A percentile compares a stretch with the other conserved stretches of the same genome.
Conservation (phyloP, 345 rosid species). For the Nephelium lappaceum region DNA sequence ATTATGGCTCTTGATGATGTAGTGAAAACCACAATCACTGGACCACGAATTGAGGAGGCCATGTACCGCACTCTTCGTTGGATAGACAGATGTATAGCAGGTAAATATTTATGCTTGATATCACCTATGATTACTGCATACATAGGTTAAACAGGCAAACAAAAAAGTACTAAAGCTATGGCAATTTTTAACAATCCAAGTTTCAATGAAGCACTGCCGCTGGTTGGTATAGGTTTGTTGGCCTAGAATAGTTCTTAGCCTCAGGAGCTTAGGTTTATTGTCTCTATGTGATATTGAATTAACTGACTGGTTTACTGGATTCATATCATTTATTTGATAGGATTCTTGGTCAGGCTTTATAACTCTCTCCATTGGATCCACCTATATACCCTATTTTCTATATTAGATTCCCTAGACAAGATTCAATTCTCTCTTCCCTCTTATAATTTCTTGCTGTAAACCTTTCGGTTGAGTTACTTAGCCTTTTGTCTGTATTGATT, state of each 20-base stretch:
- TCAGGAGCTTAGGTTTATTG: conserved; percentile 11
- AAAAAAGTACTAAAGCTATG: neutral
- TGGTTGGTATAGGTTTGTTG: conserved; percentile 1
- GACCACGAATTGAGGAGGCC: conserved; percentile 84
- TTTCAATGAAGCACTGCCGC: conserved; percentile 16
- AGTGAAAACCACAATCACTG: conserved; percentile 76
- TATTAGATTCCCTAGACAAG: neutral
- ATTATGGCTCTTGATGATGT: conserved; percentile 94
- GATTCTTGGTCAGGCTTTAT: neutral
- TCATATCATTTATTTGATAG: neutral
- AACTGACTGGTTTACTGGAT: neutral
- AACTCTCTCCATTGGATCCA: neutral
- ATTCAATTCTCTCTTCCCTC: neutral
- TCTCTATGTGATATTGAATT: neutral
- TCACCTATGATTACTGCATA: neutral
- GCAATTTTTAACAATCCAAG: neutral
- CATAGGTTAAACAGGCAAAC: conserved; percentile 5
- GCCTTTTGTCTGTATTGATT: conserved; percentile 10
- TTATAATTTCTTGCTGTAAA: neutral
- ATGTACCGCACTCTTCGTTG: conserved; percentile 88
- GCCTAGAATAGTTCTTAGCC: neutral
- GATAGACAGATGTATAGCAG: conserved; percentile 82
- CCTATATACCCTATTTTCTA: neutral
- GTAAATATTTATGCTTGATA: conserved; percentile 26
- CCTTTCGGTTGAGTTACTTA: conserved; percentile 16